Base-by-base conservation (phyloP, 2,329 filamentous ascomycete species). In the Rugonectria rugulosa region DNA sequence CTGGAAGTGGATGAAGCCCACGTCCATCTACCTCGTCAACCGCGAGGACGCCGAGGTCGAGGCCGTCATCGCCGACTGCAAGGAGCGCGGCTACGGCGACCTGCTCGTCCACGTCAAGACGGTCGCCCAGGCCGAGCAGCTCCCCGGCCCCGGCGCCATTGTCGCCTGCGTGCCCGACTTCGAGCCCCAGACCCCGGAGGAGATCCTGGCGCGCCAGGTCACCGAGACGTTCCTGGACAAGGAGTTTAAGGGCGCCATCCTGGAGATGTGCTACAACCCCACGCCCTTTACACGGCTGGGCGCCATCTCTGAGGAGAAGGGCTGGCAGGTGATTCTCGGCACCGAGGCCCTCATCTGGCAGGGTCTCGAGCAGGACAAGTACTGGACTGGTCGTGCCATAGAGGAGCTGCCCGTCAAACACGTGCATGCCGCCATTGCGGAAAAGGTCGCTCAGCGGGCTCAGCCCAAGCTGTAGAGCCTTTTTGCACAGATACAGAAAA, bases 231-330 rank as follows among this genome's bases (percentile, higher is more conserved):
- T 80, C 42, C 61, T 81, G 10, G 53, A 59, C 26, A 78, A 78
- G 70, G 68, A 77, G 14, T 74, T 81, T 57, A 88, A 88, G 72
- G 89, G 88, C 6, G 85, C 85, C 6, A 83, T 93, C 53, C 71
- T 93, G 56, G 90, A 93, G 72, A 93, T 94, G 90, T 92, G 89
- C 77, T 93, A 93, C 70, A 90, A 92, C 69, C 90, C 90, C 0
- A 77, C 80, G 3, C 87, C 88, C 0, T 87, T 83, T 71, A 93
- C 90, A 0, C 79, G 82, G 62, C 82, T 92, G 43, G 85, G 84
- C 1, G 81, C 79, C 37, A 65, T 92, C 36, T 84, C 87, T 0
- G 79, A 84, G 64, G 72, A 75, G 3, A 78, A 79, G 9, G 87
- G 87, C 0, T 92, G 90, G 90, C 82, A 87, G 72, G 86, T 92